Percentiles rank a stretch among this genome's conserved stretches.
Conservation (phyloP, 192 early-diverging fungal genomes). For the Entomortierella chlamydospora region DNA sequence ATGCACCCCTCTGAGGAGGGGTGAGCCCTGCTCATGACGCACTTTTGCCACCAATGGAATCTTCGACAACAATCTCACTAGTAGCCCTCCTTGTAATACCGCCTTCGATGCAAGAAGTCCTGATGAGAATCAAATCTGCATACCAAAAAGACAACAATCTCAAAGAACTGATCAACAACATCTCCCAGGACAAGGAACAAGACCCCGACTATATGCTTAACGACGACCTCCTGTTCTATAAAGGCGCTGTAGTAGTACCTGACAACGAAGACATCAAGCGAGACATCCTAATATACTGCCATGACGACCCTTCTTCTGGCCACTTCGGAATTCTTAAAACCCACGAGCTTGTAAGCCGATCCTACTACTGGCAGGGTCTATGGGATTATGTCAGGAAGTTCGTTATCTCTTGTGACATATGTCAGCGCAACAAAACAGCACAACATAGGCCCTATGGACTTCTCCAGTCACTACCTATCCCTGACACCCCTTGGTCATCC, state of each 20-base stretch:
- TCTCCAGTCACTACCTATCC: slow-evolving; percentile 35
- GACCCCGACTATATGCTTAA: slow-evolving; percentile 4
- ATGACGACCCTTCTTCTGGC: slow-evolving; percentile 41
- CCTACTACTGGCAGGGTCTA: slow-evolving; percentile 50
- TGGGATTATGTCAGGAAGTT: slow-evolving; percentile 20
- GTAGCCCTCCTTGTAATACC: background rate
- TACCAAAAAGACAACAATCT: background rate
- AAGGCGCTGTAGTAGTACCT: slow-evolving; percentile 16
- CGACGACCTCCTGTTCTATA: slow-evolving; percentile 9
- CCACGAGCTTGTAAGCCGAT: slow-evolving; percentile 23
- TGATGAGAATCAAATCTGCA: too few species aligned
- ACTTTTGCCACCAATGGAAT: too few species aligned
- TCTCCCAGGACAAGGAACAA: background rate
- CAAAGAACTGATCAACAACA: background rate
- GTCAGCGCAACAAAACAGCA: slow-evolving; percentile 31
- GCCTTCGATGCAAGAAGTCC: background rate
- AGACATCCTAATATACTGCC: slow-evolving; percentile 26
- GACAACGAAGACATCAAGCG: slow-evolving; percentile 2
- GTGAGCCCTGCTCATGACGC: too few species aligned
- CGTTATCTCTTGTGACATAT: slow-evolving; percentile 34
- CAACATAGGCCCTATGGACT: slow-evolving; percentile 49
- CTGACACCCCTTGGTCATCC: slow-evolving; percentile 43
- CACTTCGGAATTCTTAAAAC: slow-evolving; percentile 54
- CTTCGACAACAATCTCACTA: too few species aligned
- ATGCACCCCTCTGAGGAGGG: too few species aligned